Base-by-base conservation (phyloP, 495 filamentous ascomycete species). In the Penicillium malachiteum region DNA sequence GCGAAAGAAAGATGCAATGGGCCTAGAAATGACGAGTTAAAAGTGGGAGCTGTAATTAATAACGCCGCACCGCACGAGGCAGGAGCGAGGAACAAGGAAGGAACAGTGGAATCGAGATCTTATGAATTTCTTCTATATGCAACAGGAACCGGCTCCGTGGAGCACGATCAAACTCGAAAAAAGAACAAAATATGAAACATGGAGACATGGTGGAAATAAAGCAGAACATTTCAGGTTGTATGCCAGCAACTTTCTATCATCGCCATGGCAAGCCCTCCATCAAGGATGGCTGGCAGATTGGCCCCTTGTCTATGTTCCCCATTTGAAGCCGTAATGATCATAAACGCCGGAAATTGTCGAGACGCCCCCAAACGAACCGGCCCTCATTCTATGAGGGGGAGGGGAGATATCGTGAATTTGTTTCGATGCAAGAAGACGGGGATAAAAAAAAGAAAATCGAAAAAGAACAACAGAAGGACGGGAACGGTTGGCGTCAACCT, bases 121-220 rank as follows among this genome's bases (percentile, higher is more conserved):
- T 57, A 60, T 52, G 16, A 35, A 52, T 66, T 66, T 62, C 53
- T 62, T 67, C 65, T 68, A 68, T 68, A 68, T 68, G 65, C 63
- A 66, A 56, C 46, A 50, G 55, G 16, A 33, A 38, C 38, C 49
- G 50, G 48, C 51, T 58, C 65, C 59, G 57, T 63, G 39, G 60
- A 59, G 59, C 30, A 46, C 51, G 51, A 33, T 54, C 40, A 44
- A 47, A 52, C 37, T 52, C 46, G 52, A 65, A 51, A 40, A 41
- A 26, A 26, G 21, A 48, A 48, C 48, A 42, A 50, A 50, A 52
- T 44, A 66, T 55, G 49, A 63, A 58, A 58, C 48, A 54, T 33
- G 53, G 45, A 63, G 56, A 58, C 48, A 54, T 21, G 53, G 51
- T 37, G 50, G 57, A 54, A 50, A 57, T 54, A 46, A 31, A 60